Percentiles rank a stretch among this genome's conserved stretches.
These are phyloP conservation scores for Cryptosporidium tyzzeri DNA, from an alignment of 169 alveolate species.

Conservation along the genomic window DNA sequence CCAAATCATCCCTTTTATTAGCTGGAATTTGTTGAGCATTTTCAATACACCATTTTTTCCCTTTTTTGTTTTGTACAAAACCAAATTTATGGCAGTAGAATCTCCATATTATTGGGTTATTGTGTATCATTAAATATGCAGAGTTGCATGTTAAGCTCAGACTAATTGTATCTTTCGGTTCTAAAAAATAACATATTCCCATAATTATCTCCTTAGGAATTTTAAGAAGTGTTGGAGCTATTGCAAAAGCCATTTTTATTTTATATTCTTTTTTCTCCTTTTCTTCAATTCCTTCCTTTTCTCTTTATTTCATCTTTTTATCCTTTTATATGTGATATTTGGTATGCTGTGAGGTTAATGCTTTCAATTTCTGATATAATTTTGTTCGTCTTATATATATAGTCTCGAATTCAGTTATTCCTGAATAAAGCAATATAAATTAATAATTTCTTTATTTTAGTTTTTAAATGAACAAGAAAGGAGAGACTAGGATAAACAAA, in stretches of 20 bases:
- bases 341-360: neutral
- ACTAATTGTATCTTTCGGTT: constrained; percentile 30
- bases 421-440: neutral
- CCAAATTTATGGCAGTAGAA: constrained; percentile 62
- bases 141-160: constrained; percentile 41
- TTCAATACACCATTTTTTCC: constrained; percentile 26
- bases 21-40: neutral
- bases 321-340: too few relatives aligned
- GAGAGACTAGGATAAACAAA: neutral
- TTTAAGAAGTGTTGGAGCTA: neutral
- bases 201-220: constrained; percentile 47
- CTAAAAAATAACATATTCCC: constrained; percentile 37
- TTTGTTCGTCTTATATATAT: too few relatives aligned
- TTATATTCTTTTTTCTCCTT: neutral
- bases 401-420: neutral
- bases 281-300: neutral
- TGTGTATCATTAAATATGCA: constrained; percentile 14
- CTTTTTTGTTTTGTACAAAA: constrained; percentile 53
- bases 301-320: neutral
- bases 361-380: neutral
- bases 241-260: neutral
- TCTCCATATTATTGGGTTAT: constrained; percentile 68
- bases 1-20: neutral
- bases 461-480: neutral
- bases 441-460: too few relatives aligned